Conservation (phyloP, 2,329 filamentous ascomycete species). For the Tolypocladium ovalisporum region DNA sequence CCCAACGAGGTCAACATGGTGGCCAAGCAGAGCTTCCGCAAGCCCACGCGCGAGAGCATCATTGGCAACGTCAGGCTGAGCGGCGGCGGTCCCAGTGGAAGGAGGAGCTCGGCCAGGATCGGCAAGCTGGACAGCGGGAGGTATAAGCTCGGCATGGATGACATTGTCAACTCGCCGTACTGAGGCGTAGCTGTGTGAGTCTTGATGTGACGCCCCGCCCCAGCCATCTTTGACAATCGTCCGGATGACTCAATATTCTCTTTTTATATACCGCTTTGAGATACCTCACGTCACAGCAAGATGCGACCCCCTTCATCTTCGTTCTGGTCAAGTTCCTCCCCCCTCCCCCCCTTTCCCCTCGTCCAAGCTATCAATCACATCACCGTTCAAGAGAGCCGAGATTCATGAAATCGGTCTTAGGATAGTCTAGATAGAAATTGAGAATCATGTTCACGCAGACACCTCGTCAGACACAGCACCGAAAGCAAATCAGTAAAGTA, state of each 20-base stretch:
- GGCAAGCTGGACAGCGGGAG: slow-evolving; percentile 44
- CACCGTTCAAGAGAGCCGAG: neutral
- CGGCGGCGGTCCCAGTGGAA: slow-evolving; percentile 30
- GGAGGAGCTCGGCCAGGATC: slow-evolving; percentile 40
- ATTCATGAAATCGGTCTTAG: neutral
- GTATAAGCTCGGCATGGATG: slow-evolving; percentile 67
- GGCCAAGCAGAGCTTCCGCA: slow-evolving; percentile 70
- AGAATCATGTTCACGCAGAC: neutral
- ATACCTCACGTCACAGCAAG: neutral
- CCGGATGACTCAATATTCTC: neutral
- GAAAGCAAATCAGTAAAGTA: neutral
- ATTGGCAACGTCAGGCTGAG: slow-evolving; percentile 45
- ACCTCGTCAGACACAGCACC: neutral
- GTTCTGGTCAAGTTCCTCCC: too few species aligned
- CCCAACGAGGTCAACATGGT: slow-evolving; percentile 99
- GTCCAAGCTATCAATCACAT: neutral
- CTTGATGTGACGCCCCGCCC: neutral
- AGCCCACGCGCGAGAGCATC: slow-evolving; percentile 88
- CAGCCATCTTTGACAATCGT: neutral
- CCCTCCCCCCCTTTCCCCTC: neutral
- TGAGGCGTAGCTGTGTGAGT: slow-evolving; percentile 18
- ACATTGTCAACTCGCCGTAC: slow-evolving; percentile 67
- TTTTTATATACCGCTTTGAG: neutral
- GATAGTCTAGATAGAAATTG: neutral
- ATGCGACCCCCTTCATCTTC: neutral